Evolutionary conservation across 2,329 filamentous ascomycete species (phyloP), one percentile per base, ranked within the genome.

Genomic region (Diaporthe nobilis): DNA sequence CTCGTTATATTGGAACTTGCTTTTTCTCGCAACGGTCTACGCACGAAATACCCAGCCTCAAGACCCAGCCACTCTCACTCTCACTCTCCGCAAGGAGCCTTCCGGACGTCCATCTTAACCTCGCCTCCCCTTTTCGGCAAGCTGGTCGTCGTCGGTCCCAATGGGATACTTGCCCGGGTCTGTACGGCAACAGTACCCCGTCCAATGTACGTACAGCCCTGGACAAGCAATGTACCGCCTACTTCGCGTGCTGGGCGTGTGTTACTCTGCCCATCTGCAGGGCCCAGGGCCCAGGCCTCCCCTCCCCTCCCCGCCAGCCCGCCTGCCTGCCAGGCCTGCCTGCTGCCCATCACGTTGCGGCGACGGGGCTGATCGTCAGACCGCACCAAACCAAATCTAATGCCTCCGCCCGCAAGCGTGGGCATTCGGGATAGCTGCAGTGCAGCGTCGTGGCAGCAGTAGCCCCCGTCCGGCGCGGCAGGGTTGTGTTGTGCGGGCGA

Each of bases 401-500:
- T 71, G 65, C 65, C 51, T 65, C 57, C 58, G 71, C 74, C 58
- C 74, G 74, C 47, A 71, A 49, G 72, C 58, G 58, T 71, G 71
- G 74, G 71, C 71, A 67, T 49, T 73, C 76, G 65, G 76, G 58
- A 77, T 63, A 72, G 74, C 65, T 76, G 76, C 75, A 78, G 73
- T 74, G 75, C 72, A 75, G 76, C 72, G 39, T 61, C 47, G 73
- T 75, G 73, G 79, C 78, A 73, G 75, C 74, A 77, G 75, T 75
- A 76, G 74, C 58, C 71, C 53, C 75, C 58, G 67, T 71, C 63
- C 71, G 65, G 65, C 47, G 31, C 47, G 65, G 31, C 65, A 68
- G 65, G 65, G 65, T 68, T 72, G 65, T 68, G 65, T 55, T 78
- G 73, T 78, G 75, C 76, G 77, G 75, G 77, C 77, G 77, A 79